phyloP scores from a whole-genome alignment of 2,329 filamentous ascomycete species.

The Huntiella omanensis region DNA sequence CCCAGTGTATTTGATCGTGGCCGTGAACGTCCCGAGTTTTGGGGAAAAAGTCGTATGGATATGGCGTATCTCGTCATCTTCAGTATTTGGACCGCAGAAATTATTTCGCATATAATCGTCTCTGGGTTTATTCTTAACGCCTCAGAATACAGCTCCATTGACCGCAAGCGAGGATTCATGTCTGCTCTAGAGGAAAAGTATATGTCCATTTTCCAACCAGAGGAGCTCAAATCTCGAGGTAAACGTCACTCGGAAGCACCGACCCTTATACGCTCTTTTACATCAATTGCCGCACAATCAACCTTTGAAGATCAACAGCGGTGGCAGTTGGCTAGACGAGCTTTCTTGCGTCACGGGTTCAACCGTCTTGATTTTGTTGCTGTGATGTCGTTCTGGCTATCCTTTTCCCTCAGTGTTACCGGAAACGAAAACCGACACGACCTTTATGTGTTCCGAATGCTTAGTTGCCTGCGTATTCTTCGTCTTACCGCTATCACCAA shows the following conservation, averaged over 20 bases:
- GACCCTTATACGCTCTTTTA: slow-evolving; percentile 28
- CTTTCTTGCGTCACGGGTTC: slow-evolving; percentile 87
- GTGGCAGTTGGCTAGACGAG: slow-evolving; percentile 68
- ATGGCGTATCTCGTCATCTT: slow-evolving; percentile 72
- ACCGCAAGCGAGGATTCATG: slow-evolving; percentile 55
- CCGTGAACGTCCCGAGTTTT: slow-evolving; percentile 39
- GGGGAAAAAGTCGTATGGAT: slow-evolving; percentile 53
- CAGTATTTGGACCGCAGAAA: slow-evolving; percentile 72
- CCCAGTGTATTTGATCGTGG: slow-evolving; percentile 47
- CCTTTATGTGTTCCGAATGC: slow-evolving; percentile 85
- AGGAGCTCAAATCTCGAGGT: slow-evolving; percentile 43
- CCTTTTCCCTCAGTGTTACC: slow-evolving; percentile 53
- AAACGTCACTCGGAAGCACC: slow-evolving; percentile 27
- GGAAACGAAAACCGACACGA: slow-evolving; percentile 51
- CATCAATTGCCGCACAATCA: slow-evolving; percentile 46
- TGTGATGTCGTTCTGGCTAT: slow-evolving; percentile 87
- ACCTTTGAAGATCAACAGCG: slow-evolving; percentile 64
- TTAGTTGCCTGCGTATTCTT: slow-evolving; percentile 84
- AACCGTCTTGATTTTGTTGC: slow-evolving; percentile 91
- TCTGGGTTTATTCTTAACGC: slow-evolving; percentile 88
- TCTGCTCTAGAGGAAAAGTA: slow-evolving; percentile 61
- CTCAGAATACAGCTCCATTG: slow-evolving; percentile 76
- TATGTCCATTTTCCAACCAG: slow-evolving; percentile 60
- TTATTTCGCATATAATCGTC: slow-evolving; percentile 68
- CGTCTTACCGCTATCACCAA: slow-evolving; percentile 81